Evolutionary conservation across 2,329 filamentous ascomycete species (phyloP), one percentile per base, ranked within the genome.

Genomic region (Nigrospora sphaerica): DNA sequence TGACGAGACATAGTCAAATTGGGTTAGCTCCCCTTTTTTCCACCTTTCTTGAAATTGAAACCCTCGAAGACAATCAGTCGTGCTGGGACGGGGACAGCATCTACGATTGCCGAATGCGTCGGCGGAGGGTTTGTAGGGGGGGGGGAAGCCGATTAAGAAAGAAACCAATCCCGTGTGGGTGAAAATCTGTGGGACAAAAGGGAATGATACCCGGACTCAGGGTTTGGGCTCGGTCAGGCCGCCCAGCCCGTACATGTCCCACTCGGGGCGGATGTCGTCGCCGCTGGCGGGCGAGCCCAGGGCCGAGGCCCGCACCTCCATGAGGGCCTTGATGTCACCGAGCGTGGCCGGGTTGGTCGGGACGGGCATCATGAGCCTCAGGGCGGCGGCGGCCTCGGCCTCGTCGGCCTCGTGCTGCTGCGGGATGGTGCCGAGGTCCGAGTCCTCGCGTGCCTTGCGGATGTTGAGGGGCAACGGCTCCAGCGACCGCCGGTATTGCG

Each of bases 201-300:
- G 10, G 7, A 28, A 28, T 2, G 10, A 7, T 28, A 28, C 23
- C 23, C 23, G 10, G 23, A 28, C 23, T 44, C 42, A 44, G 28
- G 42, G 33, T 19, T 54, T 67, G 38, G 45, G 36, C 46, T 56
- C 49, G 2, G 65, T 74, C 40, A 74, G 53, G 0, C 72, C 72
- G 32, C 72, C 72, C 4, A 75, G 55, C 12, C 72, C 69, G 28
- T 71, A 75, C 55, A 73, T 69, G 51, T 70, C 71, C 71, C 70
- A 75, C 5, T 65, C 65, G 4, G 66, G 42, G 33, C 33, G 42
- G 23, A 44, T 44, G 33, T 44, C 42, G 19, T 44, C 42, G 14
- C 42, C 42, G 32, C 19, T 34, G 17, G 31, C 40, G 13, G 40
- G 32, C 14, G 34, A 34, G 9, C 40, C 40, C 19, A 42, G 40